Conservation (phyloP, 2,329 filamentous ascomycete genomes). For the Ascochyta koolunga region DNA sequence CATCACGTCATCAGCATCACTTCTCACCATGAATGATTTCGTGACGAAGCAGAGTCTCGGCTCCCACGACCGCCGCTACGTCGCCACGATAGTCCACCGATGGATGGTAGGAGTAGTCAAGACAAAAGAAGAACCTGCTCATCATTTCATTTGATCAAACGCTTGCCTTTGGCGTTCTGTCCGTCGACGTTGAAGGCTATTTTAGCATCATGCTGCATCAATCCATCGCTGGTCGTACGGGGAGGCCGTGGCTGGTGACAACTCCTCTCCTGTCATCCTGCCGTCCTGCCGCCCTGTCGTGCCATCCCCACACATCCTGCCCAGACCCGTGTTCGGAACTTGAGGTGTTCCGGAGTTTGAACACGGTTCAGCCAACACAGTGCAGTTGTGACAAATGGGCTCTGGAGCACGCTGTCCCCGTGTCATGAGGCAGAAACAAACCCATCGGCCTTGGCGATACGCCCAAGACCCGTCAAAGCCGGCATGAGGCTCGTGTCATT, state of each 20-base stretch:
- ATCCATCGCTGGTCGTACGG: not conserved
- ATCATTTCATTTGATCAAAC: not conserved
- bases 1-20: not conserved
- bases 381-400: conserved; percentile 1
- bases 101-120: not conserved
- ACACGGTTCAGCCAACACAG: not conserved
- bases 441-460: conserved; percentile 2
- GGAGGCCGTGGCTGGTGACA: conserved; percentile 10
- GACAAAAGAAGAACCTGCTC: not conserved
- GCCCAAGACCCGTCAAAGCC: conserved; percentile 4
- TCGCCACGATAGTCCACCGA: not conserved
- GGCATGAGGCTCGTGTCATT: conserved; percentile 16
- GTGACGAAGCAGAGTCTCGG: not conserved
- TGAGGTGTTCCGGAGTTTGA: not conserved
- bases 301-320: not conserved
- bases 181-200: conserved; percentile 4
- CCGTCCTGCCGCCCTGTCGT: not conserved
- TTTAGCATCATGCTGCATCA: conserved; percentile 9
- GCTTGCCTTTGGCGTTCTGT: conserved; percentile 2
- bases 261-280: conserved; percentile 1
- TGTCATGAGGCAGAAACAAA: not conserved
- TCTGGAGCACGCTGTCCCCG: not conserved
- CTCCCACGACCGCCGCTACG: not conserved
- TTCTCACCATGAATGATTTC: not conserved
- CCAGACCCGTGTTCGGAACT: not conserved